Evolutionary conservation across 2,329 filamentous ascomycete genomes (phyloP).

Genomic region (Aspergillus chevalieri): DNA sequence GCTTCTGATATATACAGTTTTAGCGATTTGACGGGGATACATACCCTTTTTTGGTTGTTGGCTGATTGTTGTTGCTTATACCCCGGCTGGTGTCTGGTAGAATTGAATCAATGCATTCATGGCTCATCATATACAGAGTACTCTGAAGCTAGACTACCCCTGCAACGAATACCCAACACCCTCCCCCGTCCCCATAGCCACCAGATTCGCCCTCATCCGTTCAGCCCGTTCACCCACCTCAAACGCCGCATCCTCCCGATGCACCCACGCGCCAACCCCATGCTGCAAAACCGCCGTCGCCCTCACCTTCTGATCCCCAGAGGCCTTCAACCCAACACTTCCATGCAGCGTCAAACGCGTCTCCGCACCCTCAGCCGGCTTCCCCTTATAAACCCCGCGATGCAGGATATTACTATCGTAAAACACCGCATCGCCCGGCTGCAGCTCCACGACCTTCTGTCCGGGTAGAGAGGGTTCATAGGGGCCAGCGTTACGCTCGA

Average conservation of each 20-base stretch:
- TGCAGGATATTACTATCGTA: conserved; percentile 83
- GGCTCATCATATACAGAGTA: background rate
- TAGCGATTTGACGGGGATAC: too few relatives aligned
- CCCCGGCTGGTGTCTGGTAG: too few relatives aligned
- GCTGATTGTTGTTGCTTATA: too few relatives aligned
- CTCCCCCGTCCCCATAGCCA: conserved; percentile 42
- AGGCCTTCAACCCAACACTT: conserved; percentile 34
- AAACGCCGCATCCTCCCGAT: conserved; percentile 37
- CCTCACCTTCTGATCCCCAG: conserved; percentile 31
- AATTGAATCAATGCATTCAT: too few relatives aligned
- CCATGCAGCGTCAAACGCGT: conserved; percentile 40
- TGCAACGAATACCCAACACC: conserved; percentile 40
- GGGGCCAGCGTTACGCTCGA: conserved; percentile 62
- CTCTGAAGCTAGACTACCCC: conserved; percentile 19
- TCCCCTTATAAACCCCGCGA: conserved; percentile 38
- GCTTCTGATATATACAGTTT: background rate
- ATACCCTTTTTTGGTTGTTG: too few relatives aligned
- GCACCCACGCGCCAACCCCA: conserved; percentile 41
- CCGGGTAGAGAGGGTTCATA: conserved; percentile 57
- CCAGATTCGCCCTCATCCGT: conserved; percentile 39
- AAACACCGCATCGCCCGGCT: conserved; percentile 73
- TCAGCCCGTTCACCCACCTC: conserved; percentile 33
- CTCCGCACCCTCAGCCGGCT: conserved; percentile 30
- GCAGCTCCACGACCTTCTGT: conserved; percentile 60
- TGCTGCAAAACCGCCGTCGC: conserved; percentile 42